Conservation (phyloP, 1,284 basidiomycete species). For the Neolentinus lepideus region DNA sequence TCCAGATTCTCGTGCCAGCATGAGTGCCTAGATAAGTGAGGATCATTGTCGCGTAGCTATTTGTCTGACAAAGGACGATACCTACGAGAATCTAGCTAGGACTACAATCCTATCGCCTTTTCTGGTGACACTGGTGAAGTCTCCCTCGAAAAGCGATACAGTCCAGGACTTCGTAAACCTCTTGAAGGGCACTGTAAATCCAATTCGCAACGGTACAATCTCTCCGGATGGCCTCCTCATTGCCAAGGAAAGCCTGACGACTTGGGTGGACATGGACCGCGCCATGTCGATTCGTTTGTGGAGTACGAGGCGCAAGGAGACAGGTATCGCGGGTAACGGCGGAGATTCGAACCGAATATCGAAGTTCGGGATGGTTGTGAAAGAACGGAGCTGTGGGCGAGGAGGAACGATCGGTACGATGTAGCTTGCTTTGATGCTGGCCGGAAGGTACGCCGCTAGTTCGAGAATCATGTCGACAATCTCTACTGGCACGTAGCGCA, state of each 20-base stretch:
- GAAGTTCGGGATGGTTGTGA: background rate
- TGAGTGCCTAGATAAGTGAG: too few relatives aligned
- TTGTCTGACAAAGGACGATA: background rate
- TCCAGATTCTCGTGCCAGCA: too few relatives aligned
- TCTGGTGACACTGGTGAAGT: background rate
- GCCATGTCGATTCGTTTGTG: background rate
- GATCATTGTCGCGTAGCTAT: too few relatives aligned
- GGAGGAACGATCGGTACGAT: background rate
- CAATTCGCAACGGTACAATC: background rate
- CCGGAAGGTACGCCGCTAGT: background rate
- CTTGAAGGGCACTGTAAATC: background rate
- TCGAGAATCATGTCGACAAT: background rate
- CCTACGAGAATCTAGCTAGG: background rate
- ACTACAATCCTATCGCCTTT: background rate
- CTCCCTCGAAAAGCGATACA: background rate
- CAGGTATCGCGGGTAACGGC: background rate
- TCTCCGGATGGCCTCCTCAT: background rate
- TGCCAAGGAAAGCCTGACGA: background rate
- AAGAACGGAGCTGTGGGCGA: background rate
- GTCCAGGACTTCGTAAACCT: background rate
- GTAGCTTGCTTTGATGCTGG: background rate
- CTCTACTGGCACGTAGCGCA: background rate
- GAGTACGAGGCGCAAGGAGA: background rate
- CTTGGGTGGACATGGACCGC: background rate
- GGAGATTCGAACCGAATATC: background rate